phyloP scores from a whole-genome alignment of 805 yeast species.

The Komagataella phaffii region DNA sequence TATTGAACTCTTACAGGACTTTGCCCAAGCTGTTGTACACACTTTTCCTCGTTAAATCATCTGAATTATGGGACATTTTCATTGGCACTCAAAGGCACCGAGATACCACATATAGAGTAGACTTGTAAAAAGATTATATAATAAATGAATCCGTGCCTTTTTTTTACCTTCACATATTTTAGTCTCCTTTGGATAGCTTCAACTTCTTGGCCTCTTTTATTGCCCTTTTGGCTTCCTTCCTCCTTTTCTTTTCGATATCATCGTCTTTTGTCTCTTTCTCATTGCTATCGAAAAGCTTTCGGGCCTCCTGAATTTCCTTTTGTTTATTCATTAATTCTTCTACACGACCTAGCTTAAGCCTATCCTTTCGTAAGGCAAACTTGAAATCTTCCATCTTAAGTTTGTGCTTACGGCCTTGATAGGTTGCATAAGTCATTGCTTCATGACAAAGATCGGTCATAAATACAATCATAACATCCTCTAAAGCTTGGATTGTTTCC shows the following conservation, averaged over 20 bases:
- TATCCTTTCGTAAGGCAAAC: constrained; percentile 55
- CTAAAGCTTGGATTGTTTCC: constrained; percentile 52
- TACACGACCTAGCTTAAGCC: constrained; percentile 55
- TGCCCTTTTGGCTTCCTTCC: constrained; percentile 1
- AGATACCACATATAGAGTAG: constrained; percentile 1
- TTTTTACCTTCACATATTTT: background rate
- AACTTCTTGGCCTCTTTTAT: constrained; percentile 3
- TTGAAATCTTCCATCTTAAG: constrained; percentile 62
- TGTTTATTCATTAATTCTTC: constrained; percentile 49
- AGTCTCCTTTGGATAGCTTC: constrained; percentile 1
- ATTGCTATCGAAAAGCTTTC: constrained; percentile 51
- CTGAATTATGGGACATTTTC: constrained; percentile 59
- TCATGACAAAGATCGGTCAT: constrained; percentile 35
- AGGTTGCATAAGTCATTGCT: constrained; percentile 39
- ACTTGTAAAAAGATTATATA: constrained; percentile 4
- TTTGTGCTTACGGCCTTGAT: constrained; percentile 36
- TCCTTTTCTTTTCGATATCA: constrained; percentile 1
- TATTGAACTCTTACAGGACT: constrained; percentile 49
- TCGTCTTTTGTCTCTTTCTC: constrained; percentile 24
- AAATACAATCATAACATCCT: constrained; percentile 54
- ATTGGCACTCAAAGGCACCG: constrained; percentile 32
- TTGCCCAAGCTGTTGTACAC: constrained; percentile 55
- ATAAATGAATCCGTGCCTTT: background rate
- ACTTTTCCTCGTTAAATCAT: constrained; percentile 30
- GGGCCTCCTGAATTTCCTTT: constrained; percentile 49